Evolutionary conservation across 768 basidiomycete genomes (phyloP), one percentile per base, ranked within the genome.

Genomic region (Harrya chromipes): DNA sequence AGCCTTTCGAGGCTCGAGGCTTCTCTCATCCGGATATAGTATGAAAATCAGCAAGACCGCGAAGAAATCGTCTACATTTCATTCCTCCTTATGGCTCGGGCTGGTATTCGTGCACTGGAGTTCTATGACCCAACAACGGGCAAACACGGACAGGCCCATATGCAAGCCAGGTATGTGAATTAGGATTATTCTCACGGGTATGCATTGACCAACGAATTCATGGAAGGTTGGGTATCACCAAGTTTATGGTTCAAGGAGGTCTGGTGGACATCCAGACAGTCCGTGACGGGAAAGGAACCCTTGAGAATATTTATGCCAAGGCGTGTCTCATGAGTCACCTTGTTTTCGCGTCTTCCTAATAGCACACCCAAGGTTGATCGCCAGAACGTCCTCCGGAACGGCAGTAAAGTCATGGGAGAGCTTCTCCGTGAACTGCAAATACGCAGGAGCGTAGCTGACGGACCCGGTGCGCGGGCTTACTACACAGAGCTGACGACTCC

Each of bases 61-160:
- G 85, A 90, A 40, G 87, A 91, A 29, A 77, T 93, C 17, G 87
- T 90, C 58, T 88, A 84, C 58, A 77, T 90, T 57, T 84, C 85
- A 0, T 93, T 87, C 76, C 72, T 91, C 24, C 67, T 87, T 43
- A 94, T 94, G 91, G 89, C 86, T n/a, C 81, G 91, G 24, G 84
- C 81, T 35, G 92, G 87, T 53, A 66, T 93, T 31, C 77, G 85
- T 31, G 90, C 82, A 5, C 74, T 94, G 33, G 89, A 93, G 65
- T 91, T 75, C 63, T 94, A 87, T 58, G 88, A 94, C 59, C 90
- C 90, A 21, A 72, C 70, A 23, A 87, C 83, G 13, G 72, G 83
- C 68, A 91, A 90, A 66, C 91, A 93, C 59, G 88, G 90, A 16
- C 89, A 93, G 62, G 90, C 89, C 14, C 89, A 91, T 61, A 93